Percentiles rank a stretch among this genome's conserved stretches.
Conservation (phyloP, 768 basidiomycete genomes). For the Daedaleopsis nitida region DNA sequence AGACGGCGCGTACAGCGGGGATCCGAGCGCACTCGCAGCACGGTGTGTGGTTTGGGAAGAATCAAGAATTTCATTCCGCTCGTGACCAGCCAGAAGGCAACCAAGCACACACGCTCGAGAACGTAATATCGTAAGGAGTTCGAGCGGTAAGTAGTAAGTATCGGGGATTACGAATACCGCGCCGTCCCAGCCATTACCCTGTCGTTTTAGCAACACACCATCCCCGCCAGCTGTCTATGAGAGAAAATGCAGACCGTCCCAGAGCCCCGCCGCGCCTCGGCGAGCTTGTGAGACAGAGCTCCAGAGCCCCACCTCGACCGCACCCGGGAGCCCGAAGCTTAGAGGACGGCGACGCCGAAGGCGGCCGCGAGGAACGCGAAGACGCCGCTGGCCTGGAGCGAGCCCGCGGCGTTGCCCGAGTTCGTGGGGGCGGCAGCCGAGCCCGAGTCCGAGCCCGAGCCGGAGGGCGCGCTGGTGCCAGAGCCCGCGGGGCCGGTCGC, state of each 20-base stretch:
- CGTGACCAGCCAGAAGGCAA: not conserved
- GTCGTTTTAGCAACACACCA: not conserved
- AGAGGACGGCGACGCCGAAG: slow-evolving; percentile 23
- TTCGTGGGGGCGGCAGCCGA: slow-evolving; percentile 10
- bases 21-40: no score
- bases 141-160: not conserved
- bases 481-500: slow-evolving; percentile 25
- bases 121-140: not conserved
- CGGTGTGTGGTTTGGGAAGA: no score
- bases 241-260: no score
- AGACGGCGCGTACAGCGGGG: no score
- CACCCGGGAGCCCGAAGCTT: not conserved
- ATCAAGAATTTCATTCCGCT: not conserved
- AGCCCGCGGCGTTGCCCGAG: slow-evolving; percentile 3
- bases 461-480: slow-evolving; percentile 19
- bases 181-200: not conserved
- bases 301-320: no score
- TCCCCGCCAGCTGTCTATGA: no score
- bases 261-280: no score
- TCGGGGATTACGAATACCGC: not conserved
- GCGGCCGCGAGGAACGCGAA: slow-evolving; percentile 21
- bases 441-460: slow-evolving; percentile 3
- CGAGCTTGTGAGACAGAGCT: no score
- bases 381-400: slow-evolving; percentile 15
- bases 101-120: not conserved